Evolutionary conservation across 257 asterid species (phyloP), one percentile per base, ranked within the genome.

Genomic region (Solanum sitiens): DNA sequence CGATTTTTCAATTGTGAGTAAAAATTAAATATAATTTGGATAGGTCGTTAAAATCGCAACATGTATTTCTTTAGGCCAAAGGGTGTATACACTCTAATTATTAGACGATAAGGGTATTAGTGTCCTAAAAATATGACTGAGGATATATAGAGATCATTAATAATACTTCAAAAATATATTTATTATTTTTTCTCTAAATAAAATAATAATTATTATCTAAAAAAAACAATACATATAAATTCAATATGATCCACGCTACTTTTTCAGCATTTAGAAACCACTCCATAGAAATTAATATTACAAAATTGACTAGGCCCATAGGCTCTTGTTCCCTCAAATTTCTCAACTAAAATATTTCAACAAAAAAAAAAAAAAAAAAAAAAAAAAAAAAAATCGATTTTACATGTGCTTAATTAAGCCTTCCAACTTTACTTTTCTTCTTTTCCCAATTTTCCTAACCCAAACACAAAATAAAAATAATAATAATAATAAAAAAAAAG

Each of bases 261-360:
- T 56, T 56, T 18, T 56, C 5, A 9, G 11, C n/a, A 56, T 56
- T 56, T 18, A 56, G 65, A 56, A 56, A 56, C 6, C 37, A 35
- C 37, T 35, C 37, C 37, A 35, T 35, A 35, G 37, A 35, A 35
- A 63, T 63, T 63, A 32, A 63, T 63, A 14, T 79, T 72, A 65
- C 85, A 50, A 90, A 89, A 87, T 70, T 89, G 82, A 59, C 13
- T 27, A 68, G 86, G 87, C 37, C 67, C 40, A 68, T 42, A 45
- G 70, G 53, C 39, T 35, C 53, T 30, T 45, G 70, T 50, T 82
- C 85, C 85, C 70, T 30, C 70, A 82, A 30, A 44, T 82, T 82
- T 30, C 12, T 50, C 44, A 30, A 82, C 44, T 37, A 25, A 35
- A 35, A 23, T 44, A 25, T 80, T 10, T 68, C 21, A 68, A 11